A percentile compares a stretch with the other conserved stretches of the same genome.
phyloP scores from a whole-genome alignment of 805 yeast genomes.

The Candida pseudofarinosa region DNA sequence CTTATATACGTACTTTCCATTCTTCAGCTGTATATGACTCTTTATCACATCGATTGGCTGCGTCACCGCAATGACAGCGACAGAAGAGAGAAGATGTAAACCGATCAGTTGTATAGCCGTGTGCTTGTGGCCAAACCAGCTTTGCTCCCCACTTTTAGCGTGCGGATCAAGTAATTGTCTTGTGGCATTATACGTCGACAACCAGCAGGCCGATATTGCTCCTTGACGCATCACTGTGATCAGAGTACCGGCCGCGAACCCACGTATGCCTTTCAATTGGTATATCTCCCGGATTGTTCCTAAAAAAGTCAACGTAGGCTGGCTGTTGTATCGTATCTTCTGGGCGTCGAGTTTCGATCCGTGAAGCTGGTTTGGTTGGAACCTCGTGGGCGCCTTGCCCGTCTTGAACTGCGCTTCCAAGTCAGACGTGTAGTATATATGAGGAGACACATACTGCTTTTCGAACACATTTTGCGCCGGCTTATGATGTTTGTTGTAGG shows the following conservation, averaged over 20 bases:
- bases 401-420: slow-evolving; percentile 23
- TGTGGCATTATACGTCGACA: slow-evolving; percentile 74
- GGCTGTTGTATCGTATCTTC: slow-evolving; percentile 38
- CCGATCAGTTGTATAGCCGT: slow-evolving; percentile 46
- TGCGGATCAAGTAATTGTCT: slow-evolving; percentile 66
- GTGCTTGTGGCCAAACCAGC: slow-evolving; percentile 45
- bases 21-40: slow-evolving; percentile 79
- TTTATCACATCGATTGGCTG: slow-evolving; percentile 89
- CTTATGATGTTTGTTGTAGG: slow-evolving; percentile 20
- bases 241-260: slow-evolving; percentile 76
- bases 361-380: slow-evolving; percentile 12
- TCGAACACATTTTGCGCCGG: slow-evolving; percentile 20
- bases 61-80: slow-evolving; percentile 70
- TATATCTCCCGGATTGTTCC: slow-evolving; percentile 64
- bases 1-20: slow-evolving; percentile 52
- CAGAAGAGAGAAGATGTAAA: slow-evolving; percentile 52
- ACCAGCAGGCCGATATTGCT: slow-evolving; percentile 75
- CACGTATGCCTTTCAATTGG: slow-evolving; percentile 63
- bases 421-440: slow-evolving; percentile 37
- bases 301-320: slow-evolving; percentile 52
- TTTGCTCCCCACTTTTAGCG: slow-evolving; percentile 23
- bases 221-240: slow-evolving; percentile 83
- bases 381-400: slow-evolving; percentile 20
- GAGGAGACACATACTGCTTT: slow-evolving; percentile 39
- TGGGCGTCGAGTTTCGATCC: slow-evolving; percentile 15